These are phyloP conservation scores for Kalmanozyma brasiliensis DNA, from an alignment of 1,284 basidiomycete species.

Conservation along the genomic window DNA sequence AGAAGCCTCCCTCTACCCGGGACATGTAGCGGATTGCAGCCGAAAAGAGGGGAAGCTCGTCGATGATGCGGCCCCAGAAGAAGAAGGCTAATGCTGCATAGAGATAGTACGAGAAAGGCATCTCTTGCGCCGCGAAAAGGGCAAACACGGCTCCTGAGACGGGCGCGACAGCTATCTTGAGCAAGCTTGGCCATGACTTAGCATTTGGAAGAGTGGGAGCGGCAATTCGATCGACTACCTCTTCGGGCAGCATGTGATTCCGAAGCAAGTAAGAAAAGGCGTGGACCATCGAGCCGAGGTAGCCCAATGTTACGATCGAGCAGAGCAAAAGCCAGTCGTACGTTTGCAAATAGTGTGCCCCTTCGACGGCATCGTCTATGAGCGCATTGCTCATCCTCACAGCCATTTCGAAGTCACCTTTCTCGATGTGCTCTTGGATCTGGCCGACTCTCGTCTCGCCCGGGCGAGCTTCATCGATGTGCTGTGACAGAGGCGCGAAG, in stretches of 20 bases:
- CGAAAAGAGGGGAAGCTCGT: slow-evolving; percentile 35
- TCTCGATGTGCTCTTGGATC: slow-evolving; percentile 67
- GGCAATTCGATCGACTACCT: neutral
- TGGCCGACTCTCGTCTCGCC: slow-evolving; percentile 56
- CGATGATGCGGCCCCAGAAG: slow-evolving; percentile 72
- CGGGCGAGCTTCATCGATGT: slow-evolving; percentile 64
- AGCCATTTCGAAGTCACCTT: slow-evolving; percentile 72
- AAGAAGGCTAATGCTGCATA: slow-evolving; percentile 81
- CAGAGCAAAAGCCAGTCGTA: slow-evolving; percentile 82
- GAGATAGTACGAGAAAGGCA: slow-evolving; percentile 80
- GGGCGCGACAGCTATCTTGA: slow-evolving; percentile 29
- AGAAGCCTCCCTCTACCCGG: slow-evolving; percentile 1
- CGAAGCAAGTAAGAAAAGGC: slow-evolving; percentile 61
- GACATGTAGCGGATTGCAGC: slow-evolving; percentile 11
- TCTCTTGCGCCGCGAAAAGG: slow-evolving; percentile 75
- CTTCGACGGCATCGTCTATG: slow-evolving; percentile 74
- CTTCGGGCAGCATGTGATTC: slow-evolving; percentile 40
- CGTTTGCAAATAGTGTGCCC: slow-evolving; percentile 83
- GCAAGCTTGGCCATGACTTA: slow-evolving; percentile 1
- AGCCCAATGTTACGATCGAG: slow-evolving; percentile 77
- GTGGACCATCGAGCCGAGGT: slow-evolving; percentile 77
- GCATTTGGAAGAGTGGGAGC: neutral
- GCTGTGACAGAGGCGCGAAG: slow-evolving; percentile 21
- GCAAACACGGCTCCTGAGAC: slow-evolving; percentile 47
- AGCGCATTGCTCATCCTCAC: slow-evolving; percentile 73